phyloP scores from a whole-genome alignment of 192 early-diverging fungal species.

The Podila minutissima region DNA sequence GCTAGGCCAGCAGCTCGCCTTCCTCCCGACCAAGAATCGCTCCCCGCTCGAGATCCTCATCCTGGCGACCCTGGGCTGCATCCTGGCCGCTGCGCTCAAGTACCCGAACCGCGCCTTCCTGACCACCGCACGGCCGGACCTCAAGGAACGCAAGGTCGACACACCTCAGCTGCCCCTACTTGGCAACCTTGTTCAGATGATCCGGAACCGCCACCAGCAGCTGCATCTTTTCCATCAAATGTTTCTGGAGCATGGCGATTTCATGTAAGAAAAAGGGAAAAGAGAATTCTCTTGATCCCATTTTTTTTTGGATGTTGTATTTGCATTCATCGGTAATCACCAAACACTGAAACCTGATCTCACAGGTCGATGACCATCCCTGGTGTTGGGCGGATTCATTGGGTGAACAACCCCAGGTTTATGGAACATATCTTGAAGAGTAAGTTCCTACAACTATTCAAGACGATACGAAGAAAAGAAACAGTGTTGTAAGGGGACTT shows the following conservation, averaged over 20 bases:
- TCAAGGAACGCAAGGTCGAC: background rate
- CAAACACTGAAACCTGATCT: too few species aligned
- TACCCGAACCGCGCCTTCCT: background rate
- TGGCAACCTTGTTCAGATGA: background rate
- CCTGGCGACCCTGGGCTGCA: background rate
- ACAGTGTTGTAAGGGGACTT: too few species aligned
- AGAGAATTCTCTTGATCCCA: too few species aligned
- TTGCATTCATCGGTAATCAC: too few species aligned
- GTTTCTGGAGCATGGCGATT: background rate
- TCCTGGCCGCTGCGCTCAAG: background rate
- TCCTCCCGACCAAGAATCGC: background rate
- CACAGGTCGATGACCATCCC: background rate
- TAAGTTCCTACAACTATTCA: too few species aligned
- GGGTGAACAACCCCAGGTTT: background rate
- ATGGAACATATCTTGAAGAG: constrained; percentile 6
- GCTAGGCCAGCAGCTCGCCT: background rate
- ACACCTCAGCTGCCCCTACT: background rate
- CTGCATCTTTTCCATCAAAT: background rate
- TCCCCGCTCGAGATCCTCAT: too few species aligned
- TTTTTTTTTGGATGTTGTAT: too few species aligned
- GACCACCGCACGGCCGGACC: background rate
- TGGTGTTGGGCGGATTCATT: background rate
- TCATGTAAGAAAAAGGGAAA: background rate
- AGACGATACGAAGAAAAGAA: background rate
- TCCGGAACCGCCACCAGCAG: background rate